Evolutionary conservation across 345 rosid species (phyloP).

Genomic region (Noccaea caerulescens): DNA sequence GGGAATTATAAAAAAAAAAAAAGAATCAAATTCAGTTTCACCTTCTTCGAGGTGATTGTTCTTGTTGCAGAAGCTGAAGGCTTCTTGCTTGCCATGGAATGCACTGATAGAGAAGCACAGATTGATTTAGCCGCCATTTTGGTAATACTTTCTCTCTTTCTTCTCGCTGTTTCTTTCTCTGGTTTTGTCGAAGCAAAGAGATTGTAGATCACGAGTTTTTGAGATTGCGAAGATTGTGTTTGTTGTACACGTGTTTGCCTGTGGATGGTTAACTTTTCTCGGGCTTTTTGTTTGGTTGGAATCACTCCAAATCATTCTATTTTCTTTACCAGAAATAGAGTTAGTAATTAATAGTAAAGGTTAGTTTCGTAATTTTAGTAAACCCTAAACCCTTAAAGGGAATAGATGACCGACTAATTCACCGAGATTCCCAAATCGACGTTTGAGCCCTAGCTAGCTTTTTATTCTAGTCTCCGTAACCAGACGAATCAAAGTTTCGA

Average conservation of each 20-base stretch:
- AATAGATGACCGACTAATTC: conserved; percentile 5
- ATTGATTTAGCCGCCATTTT: conserved; percentile 52
- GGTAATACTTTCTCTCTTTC: neutral
- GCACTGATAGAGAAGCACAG: conserved; percentile 47
- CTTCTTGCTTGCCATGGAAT: conserved; percentile 77
- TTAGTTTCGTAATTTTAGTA: conserved; percentile 20
- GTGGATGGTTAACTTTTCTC: neutral
- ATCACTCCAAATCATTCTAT: conserved; percentile 31
- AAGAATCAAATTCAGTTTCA: conserved; percentile 19
- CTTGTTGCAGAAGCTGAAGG: conserved; percentile 56
- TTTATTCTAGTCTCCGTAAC: neutral
- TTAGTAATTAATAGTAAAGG: conserved; percentile 14
- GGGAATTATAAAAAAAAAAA: neutral
- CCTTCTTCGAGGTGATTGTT: conserved; percentile 64
- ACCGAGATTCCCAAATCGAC: conserved; percentile 23
- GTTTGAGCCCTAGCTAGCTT: conserved; percentile 13
- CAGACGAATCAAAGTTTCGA: conserved; percentile 25
- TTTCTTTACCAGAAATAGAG: neutral
- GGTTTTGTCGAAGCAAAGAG: conserved; percentile 19
- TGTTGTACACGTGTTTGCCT: conserved; percentile 40
- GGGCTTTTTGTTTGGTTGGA: conserved; percentile 10
- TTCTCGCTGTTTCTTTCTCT: neutral
- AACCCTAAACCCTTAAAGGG: conserved; percentile 24
- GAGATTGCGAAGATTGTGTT: conserved; percentile 37
- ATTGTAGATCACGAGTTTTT: conserved; percentile 25